These are phyloP conservation scores for Opeltia flavorubescens DNA, from an alignment of 495 filamentous ascomycete genomes.

Conservation along the genomic window DNA sequence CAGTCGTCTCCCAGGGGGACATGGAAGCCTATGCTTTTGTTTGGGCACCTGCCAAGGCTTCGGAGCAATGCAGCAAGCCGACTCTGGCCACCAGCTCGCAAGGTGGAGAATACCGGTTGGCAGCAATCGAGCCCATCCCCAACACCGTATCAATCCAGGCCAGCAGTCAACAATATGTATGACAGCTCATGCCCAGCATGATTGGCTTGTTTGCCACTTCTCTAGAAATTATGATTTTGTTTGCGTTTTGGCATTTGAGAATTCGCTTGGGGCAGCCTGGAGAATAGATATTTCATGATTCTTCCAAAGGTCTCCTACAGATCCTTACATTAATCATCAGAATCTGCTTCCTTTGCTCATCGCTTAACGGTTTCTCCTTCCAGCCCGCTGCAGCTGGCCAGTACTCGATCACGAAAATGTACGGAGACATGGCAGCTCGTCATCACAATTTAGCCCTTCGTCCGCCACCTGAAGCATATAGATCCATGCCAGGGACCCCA, in stretches of 20 bases:
- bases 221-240: not conserved
- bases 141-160: not conserved
- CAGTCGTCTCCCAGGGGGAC: not conserved
- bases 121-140: not conserved
- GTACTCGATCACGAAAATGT: not conserved
- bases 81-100: not conserved
- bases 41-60: not conserved
- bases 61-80: not conserved
- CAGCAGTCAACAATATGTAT: not conserved
- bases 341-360: not conserved
- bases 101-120: too few species aligned
- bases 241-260: not conserved
- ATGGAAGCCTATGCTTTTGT: not conserved
- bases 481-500: constrained; percentile 5
- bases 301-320: not conserved
- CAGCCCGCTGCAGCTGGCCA: not conserved
- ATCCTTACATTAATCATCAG: not conserved
- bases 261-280: not conserved
- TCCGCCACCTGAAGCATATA: constrained; percentile 1
- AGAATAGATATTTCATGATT: not conserved
- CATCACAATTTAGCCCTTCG: constrained; percentile 1
- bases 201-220: not conserved
- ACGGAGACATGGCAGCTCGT: not conserved
- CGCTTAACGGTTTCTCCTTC: not conserved
- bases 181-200: not conserved